Percentiles rank a stretch among this genome's conserved stretches.
Evolutionary conservation across 148 eudicot species (phyloP).

Genomic region (Chenopodium album): DNA sequence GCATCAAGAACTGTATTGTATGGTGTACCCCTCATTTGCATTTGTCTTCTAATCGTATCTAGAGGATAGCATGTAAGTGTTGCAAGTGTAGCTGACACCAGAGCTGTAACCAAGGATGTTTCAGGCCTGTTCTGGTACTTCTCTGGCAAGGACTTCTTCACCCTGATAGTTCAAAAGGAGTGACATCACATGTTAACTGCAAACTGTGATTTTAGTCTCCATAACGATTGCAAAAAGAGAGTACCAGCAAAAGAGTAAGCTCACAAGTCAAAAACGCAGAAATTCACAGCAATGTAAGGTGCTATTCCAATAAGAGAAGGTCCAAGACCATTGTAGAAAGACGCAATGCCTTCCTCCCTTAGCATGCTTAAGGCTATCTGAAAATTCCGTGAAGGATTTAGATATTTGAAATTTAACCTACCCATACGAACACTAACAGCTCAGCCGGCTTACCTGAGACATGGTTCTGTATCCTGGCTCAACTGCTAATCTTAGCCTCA

Average conservation of each 20-base stretch:
- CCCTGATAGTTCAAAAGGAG: slow-evolving; percentile 51
- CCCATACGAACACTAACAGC: background rate
- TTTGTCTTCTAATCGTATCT: slow-evolving; percentile 91
- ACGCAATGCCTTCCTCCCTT: slow-evolving; percentile 82
- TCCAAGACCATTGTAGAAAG: slow-evolving; percentile 92
- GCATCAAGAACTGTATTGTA: slow-evolving; percentile 85
- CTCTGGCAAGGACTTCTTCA: slow-evolving; percentile 94
- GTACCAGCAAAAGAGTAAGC: slow-evolving; percentile 39
- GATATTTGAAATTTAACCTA: background rate
- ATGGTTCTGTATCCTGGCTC: slow-evolving; percentile 83
- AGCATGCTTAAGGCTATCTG: slow-evolving; percentile 88
- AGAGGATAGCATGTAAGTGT: slow-evolving; percentile 88
- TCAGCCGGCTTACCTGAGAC: slow-evolving; percentile 57
- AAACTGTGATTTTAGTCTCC: slow-evolving; percentile 15
- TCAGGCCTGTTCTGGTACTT: slow-evolving; percentile 82
- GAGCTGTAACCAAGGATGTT: slow-evolving; percentile 71
- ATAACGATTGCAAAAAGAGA: slow-evolving; percentile 22
- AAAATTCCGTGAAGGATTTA: slow-evolving; percentile 29
- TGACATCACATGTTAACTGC: slow-evolving; percentile 19
- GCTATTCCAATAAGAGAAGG: slow-evolving; percentile 98
- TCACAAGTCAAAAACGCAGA: slow-evolving; percentile 98
- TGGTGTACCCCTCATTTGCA: slow-evolving; percentile 97
- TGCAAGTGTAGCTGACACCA: slow-evolving; percentile 79
- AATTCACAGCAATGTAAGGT: slow-evolving; percentile 97
- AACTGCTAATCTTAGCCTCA: slow-evolving; percentile 90